These are phyloP conservation scores for Erigeron canadensis DNA, from an alignment of 129 eudicot genomes.

Conservation along the genomic window DNA sequence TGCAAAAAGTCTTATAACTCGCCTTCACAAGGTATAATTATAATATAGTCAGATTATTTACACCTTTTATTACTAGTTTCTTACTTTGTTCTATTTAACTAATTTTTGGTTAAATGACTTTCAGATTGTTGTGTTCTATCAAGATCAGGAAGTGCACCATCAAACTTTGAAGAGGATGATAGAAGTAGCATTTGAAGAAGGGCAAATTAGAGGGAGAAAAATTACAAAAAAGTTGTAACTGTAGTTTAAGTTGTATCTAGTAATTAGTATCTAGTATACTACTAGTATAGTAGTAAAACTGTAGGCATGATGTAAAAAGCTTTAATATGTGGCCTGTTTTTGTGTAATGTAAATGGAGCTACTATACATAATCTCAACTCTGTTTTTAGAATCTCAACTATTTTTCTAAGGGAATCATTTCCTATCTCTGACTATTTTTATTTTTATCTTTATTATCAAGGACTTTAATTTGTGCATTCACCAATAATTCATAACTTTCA, in stretches of 20 bases:
- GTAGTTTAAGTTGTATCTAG: background rate
- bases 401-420: too few relatives aligned
- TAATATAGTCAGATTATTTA: background rate
- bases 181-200: slow-evolving; percentile 29
- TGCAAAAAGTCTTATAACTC: slow-evolving; percentile 70
- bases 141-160: slow-evolving; percentile 59
- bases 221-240: slow-evolving; percentile 3
- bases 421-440: too few relatives aligned
- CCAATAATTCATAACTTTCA: too few relatives aligned
- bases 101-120: background rate
- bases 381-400: too few relatives aligned
- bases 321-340: background rate
- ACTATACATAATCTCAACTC: too few relatives aligned
- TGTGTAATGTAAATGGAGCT: too few relatives aligned
- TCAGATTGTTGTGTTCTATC: slow-evolving; percentile 38
- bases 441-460: too few relatives aligned
- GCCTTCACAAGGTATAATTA: slow-evolving; percentile 38
- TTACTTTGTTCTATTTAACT: background rate
- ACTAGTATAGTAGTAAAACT: slow-evolving; percentile 4
- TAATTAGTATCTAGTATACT: too few relatives aligned
- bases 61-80: background rate
- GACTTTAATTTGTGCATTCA: too few relatives aligned
- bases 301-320: slow-evolving; percentile 17
- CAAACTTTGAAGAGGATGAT: slow-evolving; percentile 32
- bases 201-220: slow-evolving; percentile 8